Conservation (phyloP, 208 protist species). For the Phytomonas serpens region DNA sequence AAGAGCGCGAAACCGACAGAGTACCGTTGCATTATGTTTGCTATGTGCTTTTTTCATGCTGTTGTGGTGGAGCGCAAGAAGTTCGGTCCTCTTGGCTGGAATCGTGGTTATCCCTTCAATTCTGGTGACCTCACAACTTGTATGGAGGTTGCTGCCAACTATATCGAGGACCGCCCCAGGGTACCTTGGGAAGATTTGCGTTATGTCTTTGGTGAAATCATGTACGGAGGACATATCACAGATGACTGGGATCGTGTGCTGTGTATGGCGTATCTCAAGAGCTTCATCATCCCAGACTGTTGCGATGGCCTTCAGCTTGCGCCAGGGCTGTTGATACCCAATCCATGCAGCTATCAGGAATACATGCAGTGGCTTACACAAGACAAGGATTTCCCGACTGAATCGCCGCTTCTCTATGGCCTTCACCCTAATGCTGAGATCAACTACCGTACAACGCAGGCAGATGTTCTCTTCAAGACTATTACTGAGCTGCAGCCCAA, state of each 20-base stretch:
- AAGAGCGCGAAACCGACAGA: constrained; percentile 93
- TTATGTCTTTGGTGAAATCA: constrained; percentile 99
- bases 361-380: constrained; percentile 94
- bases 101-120: constrained; percentile 97
- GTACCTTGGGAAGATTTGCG: constrained; percentile 97
- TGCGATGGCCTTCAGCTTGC: constrained; percentile 91
- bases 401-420: constrained; percentile 96
- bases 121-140: constrained; percentile 96
- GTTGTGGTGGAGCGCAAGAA: constrained; percentile 97
- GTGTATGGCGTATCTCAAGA: constrained; percentile 94
- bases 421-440: constrained; percentile 99
- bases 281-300: constrained; percentile 84
- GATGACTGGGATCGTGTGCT: constrained; percentile 98
- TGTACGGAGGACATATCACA: constrained; percentile 99
- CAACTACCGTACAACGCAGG: constrained; percentile 95
- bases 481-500: constrained; percentile 96
- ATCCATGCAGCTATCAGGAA: constrained; percentile 86
- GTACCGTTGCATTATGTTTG: constrained; percentile 97
- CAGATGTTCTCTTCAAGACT: constrained; percentile 94
- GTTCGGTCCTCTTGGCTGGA: constrained; percentile 97
- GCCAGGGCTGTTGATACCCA: constrained; percentile 85
- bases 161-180: constrained; percentile 96
- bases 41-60: constrained; percentile 98
- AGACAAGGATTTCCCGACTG: constrained; percentile 84
- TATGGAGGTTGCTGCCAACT: constrained; percentile 95